A percentile compares a stretch with the other conserved stretches of the same genome.
Evolutionary conservation across 2,329 filamentous ascomycete genomes (phyloP).

Genomic region (Helicocarpus griseus): DNA sequence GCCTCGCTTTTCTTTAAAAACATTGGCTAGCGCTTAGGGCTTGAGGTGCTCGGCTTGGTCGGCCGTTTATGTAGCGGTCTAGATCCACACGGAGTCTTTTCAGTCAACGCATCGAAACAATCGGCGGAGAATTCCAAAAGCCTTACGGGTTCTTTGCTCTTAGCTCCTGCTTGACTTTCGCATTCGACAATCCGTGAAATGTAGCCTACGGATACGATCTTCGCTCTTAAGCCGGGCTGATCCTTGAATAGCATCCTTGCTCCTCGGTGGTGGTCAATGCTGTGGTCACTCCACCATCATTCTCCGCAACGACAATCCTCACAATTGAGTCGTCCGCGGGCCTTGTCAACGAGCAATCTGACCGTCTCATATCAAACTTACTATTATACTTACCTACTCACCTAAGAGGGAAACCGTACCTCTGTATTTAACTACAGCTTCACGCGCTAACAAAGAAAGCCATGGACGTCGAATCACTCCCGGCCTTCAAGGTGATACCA

Average conservation of each 20-base stretch:
- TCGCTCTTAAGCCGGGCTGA: not conserved
- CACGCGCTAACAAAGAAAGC: not conserved
- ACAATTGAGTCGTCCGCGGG: not conserved
- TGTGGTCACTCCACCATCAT: not conserved
- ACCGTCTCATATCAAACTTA: not conserved
- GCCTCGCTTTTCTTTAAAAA: too few species aligned
- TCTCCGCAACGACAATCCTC: not conserved
- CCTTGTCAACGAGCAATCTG: not conserved
- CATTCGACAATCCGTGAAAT: not conserved
- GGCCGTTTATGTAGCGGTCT: not conserved
- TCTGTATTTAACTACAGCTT: not conserved
- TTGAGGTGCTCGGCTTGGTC: not conserved
- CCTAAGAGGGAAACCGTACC: not conserved
- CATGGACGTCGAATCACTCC: slow-evolving; percentile 13
- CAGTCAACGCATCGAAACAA: not conserved
- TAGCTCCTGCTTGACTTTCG: not conserved
- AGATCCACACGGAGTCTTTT: not conserved
- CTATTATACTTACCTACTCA: not conserved
- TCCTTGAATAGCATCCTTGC: not conserved
- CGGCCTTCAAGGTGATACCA: slow-evolving; percentile 15
- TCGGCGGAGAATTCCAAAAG: not conserved
- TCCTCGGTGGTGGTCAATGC: not conserved
- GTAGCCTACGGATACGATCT: not conserved
- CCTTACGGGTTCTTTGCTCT: not conserved
- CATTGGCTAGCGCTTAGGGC: too few species aligned